Base-by-base conservation (phyloP, 768 basidiomycete species). In the Piloderma croceum region DNA sequence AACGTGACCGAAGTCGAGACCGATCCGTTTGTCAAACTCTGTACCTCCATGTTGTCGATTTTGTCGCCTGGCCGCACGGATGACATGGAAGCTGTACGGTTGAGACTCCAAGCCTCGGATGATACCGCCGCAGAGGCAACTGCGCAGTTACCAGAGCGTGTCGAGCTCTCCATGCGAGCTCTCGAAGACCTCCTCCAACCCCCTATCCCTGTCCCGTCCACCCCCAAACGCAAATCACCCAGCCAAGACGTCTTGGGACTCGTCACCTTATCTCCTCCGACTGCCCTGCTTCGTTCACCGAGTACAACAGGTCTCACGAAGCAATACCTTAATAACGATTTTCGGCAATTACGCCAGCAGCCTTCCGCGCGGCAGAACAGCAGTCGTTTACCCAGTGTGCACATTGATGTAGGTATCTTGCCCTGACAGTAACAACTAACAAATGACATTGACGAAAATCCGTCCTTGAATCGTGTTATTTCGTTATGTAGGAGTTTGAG, bases 301-400 rank as follows among this genome's bases (percentile, higher is more conserved):
- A 79, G 79, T 0, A 76, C 79, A 18, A 83, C 83, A 0, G 84
- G 83, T 13, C 69, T 91, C 20, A 90, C 89, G 9, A 91, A 90
- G 63, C 89, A 74, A 45, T 91, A 91, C 48, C 59, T 57, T 17
- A 83, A 76, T 55, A 89, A 91, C 50, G 88, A 90, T 58, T 91
- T 91, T 51, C 71, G 89, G 39, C 76, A 84, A 54, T 65, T 88
- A 48, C 68, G 88, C 36, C 79, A 81, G 58, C 63, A 68, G 31
- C 73, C 84, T 23, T 73, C 77, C 7, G 75, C 81, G 47, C 75
- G 84, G 51, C 75, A 87, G 57, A 91, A 90, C 53, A 90, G 87
- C 41, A 90, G 88, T 61, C 70, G 89, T 52, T 67, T 90, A 33
- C 89, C 89, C 7, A 90, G 89, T 60, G 81, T 79, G 68, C 89